Percentiles rank a stretch among this genome's conserved stretches.
Evolutionary conservation across 1,284 basidiomycete genomes (phyloP).

Genomic region (Salmacisia buchloeana): DNA sequence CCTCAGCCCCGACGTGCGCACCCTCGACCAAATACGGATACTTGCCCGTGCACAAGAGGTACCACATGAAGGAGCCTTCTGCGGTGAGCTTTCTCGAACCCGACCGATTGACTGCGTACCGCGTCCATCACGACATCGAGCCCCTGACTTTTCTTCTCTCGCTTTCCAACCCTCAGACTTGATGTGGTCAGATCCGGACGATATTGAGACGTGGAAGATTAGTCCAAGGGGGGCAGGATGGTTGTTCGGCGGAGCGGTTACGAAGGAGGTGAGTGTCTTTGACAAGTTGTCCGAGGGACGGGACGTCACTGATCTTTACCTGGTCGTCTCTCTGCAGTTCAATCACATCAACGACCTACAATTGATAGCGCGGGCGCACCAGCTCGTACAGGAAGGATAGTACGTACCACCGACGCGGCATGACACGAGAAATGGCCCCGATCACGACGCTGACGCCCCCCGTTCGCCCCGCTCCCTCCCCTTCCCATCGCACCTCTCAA

Average conservation of each 20-base stretch:
- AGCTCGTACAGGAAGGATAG: slow-evolving; percentile 67
- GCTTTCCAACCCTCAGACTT: slow-evolving; percentile 57
- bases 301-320: no score
- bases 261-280: slow-evolving; percentile 62
- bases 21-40: slow-evolving; percentile 84
- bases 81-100: slow-evolving; percentile 46
- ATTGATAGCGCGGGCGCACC: slow-evolving; percentile 86
- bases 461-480: background rate
- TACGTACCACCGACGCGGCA: slow-evolving; percentile 7
- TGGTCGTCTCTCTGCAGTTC: no score
- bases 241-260: slow-evolving; percentile 85
- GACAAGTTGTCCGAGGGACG: no score
- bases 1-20: slow-evolving; percentile 83
- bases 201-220: slow-evolving; percentile 90
- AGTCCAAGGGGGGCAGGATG: slow-evolving; percentile 90
- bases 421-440: background rate
- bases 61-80: slow-evolving; percentile 95
- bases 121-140: no score
- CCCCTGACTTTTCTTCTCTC: background rate
- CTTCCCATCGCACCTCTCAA: background rate
- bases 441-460: background rate
- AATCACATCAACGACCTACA: slow-evolving; percentile 79
- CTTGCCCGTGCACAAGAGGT: slow-evolving; percentile 88
- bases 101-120: no score
- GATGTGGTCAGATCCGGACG: slow-evolving; percentile 97